Evolutionary conservation across 306 rosid genomes (phyloP).

Genomic region (Pterocarpus macrocarpus): DNA sequence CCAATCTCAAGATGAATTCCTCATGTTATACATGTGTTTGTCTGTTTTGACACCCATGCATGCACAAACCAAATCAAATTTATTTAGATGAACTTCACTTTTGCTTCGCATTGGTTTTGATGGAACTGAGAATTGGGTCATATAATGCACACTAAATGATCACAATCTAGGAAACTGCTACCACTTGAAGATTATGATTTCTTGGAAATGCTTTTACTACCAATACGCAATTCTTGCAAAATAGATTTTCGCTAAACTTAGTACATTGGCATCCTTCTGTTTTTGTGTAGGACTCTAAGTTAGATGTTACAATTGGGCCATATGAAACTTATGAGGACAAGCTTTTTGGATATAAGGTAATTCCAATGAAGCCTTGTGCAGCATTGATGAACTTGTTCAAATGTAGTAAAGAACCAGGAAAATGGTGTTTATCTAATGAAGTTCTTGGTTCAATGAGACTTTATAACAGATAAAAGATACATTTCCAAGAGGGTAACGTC

Average conservation of each 20-base stretch:
- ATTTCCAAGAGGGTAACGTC: neutral
- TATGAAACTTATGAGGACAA: slow-evolving; percentile 95
- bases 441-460: neutral
- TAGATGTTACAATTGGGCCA: slow-evolving; percentile 96
- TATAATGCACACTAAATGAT: slow-evolving; percentile 24
- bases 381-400: neutral
- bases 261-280: slow-evolving; percentile 5
- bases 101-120: slow-evolving; percentile 11
- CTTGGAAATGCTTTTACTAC: slow-evolving; percentile 17
- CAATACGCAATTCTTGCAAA: neutral
- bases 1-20: too few relatives aligned
- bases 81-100: neutral
- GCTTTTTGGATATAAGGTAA: slow-evolving; percentile 92
- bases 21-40: too few relatives aligned
- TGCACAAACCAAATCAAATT: neutral
- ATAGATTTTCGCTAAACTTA: slow-evolving; percentile 1
- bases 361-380: slow-evolving; percentile 30
- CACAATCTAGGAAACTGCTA: neutral
- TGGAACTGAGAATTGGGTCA: slow-evolving; percentile 6
- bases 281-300: slow-evolving; percentile 76
- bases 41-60: too few relatives aligned
- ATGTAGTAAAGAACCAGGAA: neutral
- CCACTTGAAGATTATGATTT: slow-evolving; percentile 4
- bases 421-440: neutral
- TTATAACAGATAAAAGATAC: neutral